phyloP scores from a whole-genome alignment of 1,139 yeast species.

The Pichia sp. region DNA sequence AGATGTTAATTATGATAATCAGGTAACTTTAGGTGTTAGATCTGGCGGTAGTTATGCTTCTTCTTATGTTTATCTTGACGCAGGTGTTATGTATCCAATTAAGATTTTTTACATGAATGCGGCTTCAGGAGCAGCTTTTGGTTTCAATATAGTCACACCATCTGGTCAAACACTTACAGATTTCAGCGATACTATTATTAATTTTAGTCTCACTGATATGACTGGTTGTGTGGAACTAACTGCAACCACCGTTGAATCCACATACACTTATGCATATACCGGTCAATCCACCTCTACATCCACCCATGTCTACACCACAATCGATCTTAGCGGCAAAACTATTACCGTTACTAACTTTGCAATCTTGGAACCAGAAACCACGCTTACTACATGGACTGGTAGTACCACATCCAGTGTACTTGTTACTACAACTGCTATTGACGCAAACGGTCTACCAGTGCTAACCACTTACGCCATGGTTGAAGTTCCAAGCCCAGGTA shows the following conservation, averaged over 20 bases:
- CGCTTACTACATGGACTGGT: slow-evolving; percentile 7
- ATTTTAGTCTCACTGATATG: background rate
- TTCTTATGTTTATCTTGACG: slow-evolving; percentile 3
- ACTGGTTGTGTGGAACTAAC: background rate
- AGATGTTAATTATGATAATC: background rate
- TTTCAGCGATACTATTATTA: slow-evolving; percentile 2
- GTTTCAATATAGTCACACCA: background rate
- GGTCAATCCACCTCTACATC: background rate
- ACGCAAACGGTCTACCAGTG: slow-evolving; percentile 29
- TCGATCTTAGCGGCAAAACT: slow-evolving; percentile 12
- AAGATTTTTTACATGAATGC: slow-evolving; percentile 1
- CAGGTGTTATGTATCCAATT: slow-evolving; percentile 6
- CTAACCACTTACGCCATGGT: background rate
- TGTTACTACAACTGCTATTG: slow-evolving; percentile 27
- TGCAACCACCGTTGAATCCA: background rate
- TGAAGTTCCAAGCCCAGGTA: slow-evolving; percentile 26
- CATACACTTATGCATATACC: background rate
- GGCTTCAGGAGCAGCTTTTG: background rate
- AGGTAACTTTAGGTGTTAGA: slow-evolving; percentile 1
- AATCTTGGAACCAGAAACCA: slow-evolving; percentile 4
- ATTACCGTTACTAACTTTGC: slow-evolving; percentile 8
- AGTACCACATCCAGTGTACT: slow-evolving; percentile 23
- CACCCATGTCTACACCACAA: background rate
- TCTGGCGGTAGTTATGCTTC: background rate
- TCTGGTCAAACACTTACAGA: background rate